Percentiles rank a stretch among this genome's conserved stretches.
Evolutionary conservation across 1,139 yeast genomes (phyloP).

Genomic region (Protomyces gravidus): DNA sequence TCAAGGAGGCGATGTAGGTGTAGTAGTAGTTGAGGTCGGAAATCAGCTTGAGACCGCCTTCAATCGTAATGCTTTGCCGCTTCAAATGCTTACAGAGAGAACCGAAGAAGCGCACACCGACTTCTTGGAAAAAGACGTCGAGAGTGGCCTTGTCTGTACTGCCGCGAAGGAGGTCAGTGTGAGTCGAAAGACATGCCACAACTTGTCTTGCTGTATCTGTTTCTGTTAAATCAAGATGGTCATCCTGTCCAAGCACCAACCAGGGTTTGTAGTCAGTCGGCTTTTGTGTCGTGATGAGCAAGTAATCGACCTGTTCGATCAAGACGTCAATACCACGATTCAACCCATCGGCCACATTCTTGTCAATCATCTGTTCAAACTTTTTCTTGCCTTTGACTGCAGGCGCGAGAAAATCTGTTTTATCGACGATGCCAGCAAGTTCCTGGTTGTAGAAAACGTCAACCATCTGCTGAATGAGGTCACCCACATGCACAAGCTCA

Average conservation of each 20-base stretch:
- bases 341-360: conserved; percentile 85
- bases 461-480: conserved; percentile 84
- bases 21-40: conserved; percentile 63
- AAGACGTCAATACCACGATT: conserved; percentile 85
- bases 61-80: conserved; percentile 63
- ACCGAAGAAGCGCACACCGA: conserved; percentile 80
- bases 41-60: conserved; percentile 71
- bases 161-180: conserved; percentile 69
- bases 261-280: conserved; percentile 53
- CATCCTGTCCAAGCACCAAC: conserved; percentile 32
- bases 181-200: conserved; percentile 62
- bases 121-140: conserved; percentile 90
- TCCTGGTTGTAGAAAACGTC: conserved; percentile 89
- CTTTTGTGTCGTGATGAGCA: conserved; percentile 50
- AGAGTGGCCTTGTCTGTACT: conserved; percentile 83
- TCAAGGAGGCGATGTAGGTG: conserved; percentile 61
- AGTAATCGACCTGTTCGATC: conserved; percentile 65
- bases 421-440: conserved; percentile 61
- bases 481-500: conserved; percentile 88
- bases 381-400: conserved; percentile 74
- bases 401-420: conserved; percentile 74
- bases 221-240: conserved; percentile 18
- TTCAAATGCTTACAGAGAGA: conserved; percentile 69
- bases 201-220: conserved; percentile 50
- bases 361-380: conserved; percentile 77